Evolutionary conservation across 805 yeast genomes (phyloP), one percentile per base, ranked within the genome.

Genomic region (Scheffersomyces spartinae): DNA sequence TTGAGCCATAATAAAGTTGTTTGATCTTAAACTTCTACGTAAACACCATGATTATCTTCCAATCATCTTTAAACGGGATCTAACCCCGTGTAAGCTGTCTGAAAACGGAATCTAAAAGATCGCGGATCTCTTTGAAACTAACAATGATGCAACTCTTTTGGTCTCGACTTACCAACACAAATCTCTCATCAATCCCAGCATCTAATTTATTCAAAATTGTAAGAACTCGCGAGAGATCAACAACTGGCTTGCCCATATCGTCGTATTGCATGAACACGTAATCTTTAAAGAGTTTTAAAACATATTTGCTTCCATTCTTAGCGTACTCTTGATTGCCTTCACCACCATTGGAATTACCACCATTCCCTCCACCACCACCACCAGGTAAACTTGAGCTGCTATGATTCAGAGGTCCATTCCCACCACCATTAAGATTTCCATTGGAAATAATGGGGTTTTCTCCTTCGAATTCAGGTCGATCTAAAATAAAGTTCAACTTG

Each of bases 191-290:
- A 17, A 78, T 66, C 1, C 96, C 97, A 5, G 88, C 93, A 45
- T 91, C 98, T 36, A 91, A 59, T 51, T 88, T 91, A 53, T 88
- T 88, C 42, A 91, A 57, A 40, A 79, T 71, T 25, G 71, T 61
- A 32, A 91, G 55, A 5, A 85, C 86, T 47, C 84, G 84, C 1
- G 85, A 75, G 39, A 91, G 59, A 49, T 91, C 95, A 30, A 84
- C 55, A 2, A 74, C 69, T 3, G 94, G 85, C 39, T 67, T 66
- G 9, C 95, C 95, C 13, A 51, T 50, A 26, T 78, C 86, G 47
- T 83, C 85, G 19, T 64, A 68, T 45, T 83, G 94, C 42, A 81
- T 91, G 55, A 86, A 91, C 2, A 85, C 77, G 43, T 72, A 82
- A 48, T 86, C 93, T 28, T 76, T 67, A 50, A 91, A 88, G 28